Evolutionary conservation across 768 basidiomycete genomes (phyloP), one percentile per base, ranked within the genome.

Genomic region (Lactarius hengduanensis): DNA sequence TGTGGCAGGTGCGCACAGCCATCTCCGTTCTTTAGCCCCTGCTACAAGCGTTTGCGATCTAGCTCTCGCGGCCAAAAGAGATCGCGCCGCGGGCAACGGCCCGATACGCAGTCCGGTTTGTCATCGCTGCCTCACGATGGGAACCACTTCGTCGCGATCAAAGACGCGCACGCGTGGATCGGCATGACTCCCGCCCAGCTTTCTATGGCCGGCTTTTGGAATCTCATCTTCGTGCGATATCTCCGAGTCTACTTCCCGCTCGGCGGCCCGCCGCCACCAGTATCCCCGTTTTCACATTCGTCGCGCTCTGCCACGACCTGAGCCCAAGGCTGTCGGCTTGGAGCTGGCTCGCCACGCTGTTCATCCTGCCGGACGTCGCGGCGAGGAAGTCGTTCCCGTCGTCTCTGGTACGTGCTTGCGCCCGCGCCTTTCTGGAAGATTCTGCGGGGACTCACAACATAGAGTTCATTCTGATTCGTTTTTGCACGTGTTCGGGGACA

Each of bases 241-340:
- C 92, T 98, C 26, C 26, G 26, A 26, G 26, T 26, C 64, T 98
- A 98, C 76, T 80, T 98, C 18, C 96, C 97, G 0, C 79, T 98
- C 18, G 96, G 95, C 18, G 97, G 96, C 74, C 79, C 2, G 71
- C 88, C 7, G 58, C 90, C 28, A 89, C 96, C 50, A 91, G 86
- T 0, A 68, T 88, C 11, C 77, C 96, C 47, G 85, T 96, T n/a
- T 98, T 98, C 80, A 91, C 96, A 0, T 98, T 99, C 72, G 96
- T 98, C 28, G 96, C 97, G 0, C 78, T 99, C 22, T 99, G 96
- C 97, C 97, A 99, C 71, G 97, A 98, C 73, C 81, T 98, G 2
- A 91, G 91, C 0, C 88, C 96, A 75, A 82, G 82, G 30, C 82
- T 98, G 5, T 81, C 98, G 2, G 88, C 93, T 1, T 99, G 96